Percentiles rank a stretch among this genome's conserved stretches.
Evolutionary conservation across 208 protist species (phyloP).

Genomic region (Leishmania lainsoni): DNA sequence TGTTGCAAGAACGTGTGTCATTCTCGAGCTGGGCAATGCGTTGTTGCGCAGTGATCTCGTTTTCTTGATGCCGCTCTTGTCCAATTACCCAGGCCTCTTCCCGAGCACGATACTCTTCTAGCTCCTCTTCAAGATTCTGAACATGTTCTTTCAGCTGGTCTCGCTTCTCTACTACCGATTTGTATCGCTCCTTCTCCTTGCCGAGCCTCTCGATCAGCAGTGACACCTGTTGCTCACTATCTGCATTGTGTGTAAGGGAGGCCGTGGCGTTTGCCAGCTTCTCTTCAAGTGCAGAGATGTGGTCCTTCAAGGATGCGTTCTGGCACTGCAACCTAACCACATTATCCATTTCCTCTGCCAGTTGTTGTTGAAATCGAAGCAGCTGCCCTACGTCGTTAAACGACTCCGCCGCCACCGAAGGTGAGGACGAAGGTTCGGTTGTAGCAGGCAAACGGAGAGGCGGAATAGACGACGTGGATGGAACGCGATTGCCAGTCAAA

Average conservation of each 20-base stretch:
- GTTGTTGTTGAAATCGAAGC: constrained; percentile 65
- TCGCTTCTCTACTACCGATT: constrained; percentile 29
- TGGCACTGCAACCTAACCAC: constrained; percentile 33
- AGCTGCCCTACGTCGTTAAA: constrained; percentile 36
- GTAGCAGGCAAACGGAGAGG: not conserved
- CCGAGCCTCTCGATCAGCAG: constrained; percentile 61
- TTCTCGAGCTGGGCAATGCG: constrained; percentile 43
- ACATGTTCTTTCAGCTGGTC: constrained; percentile 43
- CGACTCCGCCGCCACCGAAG: not conserved
- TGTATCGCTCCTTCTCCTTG: constrained; percentile 55
- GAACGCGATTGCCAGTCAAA: not conserved
- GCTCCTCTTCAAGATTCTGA: constrained; percentile 39
- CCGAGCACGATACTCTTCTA: constrained; percentile 46
- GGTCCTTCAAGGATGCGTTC: constrained; percentile 31
- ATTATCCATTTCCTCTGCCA: constrained; percentile 70
- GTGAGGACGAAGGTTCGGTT: not conserved
- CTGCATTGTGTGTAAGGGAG: constrained; percentile 15
- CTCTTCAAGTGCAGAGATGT: constrained; percentile 28
- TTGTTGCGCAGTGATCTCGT: constrained; percentile 32
- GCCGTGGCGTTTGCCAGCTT: constrained; percentile 31
- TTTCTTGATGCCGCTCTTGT: constrained; percentile 21
- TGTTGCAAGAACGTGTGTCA: constrained; percentile 22
- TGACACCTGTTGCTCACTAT: constrained; percentile 41
- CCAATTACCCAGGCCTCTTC: constrained; percentile 34
- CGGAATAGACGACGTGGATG: not conserved